Conservation (phyloP, 2,329 filamentous ascomycete species). For the Neurospora crassa region DNA sequence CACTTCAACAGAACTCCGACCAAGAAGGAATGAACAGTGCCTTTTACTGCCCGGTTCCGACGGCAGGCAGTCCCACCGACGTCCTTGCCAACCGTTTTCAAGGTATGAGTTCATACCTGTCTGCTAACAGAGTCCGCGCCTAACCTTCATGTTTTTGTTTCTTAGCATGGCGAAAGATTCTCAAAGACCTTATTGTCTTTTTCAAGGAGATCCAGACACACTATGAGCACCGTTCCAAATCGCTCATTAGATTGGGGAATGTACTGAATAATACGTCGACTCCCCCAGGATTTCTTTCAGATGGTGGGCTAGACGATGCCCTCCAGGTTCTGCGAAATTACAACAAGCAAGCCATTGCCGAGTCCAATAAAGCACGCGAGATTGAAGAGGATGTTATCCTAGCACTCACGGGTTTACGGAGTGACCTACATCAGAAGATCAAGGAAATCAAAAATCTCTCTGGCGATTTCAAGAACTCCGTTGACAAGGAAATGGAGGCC, state of each 20-base stretch:
- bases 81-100: slow-evolving; percentile 81
- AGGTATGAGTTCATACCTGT: slow-evolving; percentile 40
- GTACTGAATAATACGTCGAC: slow-evolving; percentile 71
- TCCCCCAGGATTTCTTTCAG: slow-evolving; percentile 65
- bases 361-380: slow-evolving; percentile 80
- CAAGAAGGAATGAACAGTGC: slow-evolving; percentile 68
- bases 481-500: slow-evolving; percentile 86
- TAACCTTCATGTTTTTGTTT: slow-evolving; percentile 7
- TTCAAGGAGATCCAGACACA: slow-evolving; percentile 86
- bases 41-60: slow-evolving; percentile 85
- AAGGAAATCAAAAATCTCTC: slow-evolving; percentile 95
- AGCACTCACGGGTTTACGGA: slow-evolving; percentile 74
- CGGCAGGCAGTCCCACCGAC: slow-evolving; percentile 78
- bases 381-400: slow-evolving; percentile 88
- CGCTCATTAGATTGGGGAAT: slow-evolving; percentile 72
- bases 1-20: slow-evolving; percentile 58
- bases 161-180: slow-evolving; percentile 82
- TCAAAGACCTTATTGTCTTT: slow-evolving; percentile 90
- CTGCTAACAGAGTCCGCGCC: not conserved
- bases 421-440: slow-evolving; percentile 88
- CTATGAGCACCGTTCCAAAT: slow-evolving; percentile 79
- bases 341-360: slow-evolving; percentile 69
- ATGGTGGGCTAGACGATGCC: slow-evolving; percentile 82
- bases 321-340: slow-evolving; percentile 71
- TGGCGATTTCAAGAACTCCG: slow-evolving; percentile 92